phyloP scores from a whole-genome alignment of 768 basidiomycete species.

The Amanita rubescens region DNA sequence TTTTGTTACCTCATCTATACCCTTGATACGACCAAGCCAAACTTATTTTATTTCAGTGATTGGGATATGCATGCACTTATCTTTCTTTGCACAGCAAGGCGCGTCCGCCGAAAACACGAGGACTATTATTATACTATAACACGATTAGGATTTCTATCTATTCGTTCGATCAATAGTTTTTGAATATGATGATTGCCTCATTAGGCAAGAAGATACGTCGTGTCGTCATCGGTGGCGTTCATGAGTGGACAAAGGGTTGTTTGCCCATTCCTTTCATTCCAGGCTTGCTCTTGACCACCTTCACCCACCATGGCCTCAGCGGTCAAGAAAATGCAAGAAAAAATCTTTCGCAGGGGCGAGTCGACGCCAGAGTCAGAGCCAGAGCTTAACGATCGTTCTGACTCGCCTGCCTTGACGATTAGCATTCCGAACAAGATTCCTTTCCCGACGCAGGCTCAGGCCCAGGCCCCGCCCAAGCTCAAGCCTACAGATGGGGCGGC shows the following conservation, averaged over 20 bases:
- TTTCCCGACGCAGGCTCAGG: conserved; percentile 23
- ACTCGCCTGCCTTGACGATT: conserved; percentile 50
- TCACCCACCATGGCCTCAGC: conserved; percentile 32
- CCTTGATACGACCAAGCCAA: not conserved
- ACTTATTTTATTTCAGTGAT: not conserved
- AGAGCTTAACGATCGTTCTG: conserved; percentile 11
- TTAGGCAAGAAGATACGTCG: no score
- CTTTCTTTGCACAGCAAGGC: not conserved
- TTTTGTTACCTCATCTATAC: conserved; percentile 6
- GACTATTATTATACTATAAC: conserved; percentile 7
- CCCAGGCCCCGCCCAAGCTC: conserved; percentile 40
- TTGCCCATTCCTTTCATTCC: no score
- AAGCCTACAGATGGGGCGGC: conserved; percentile 19
- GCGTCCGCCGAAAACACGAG: conserved; percentile 1
- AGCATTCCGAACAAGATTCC: conserved; percentile 52
- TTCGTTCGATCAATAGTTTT: no score
- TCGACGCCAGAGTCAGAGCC: conserved; percentile 7
- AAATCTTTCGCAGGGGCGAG: conserved; percentile 50
- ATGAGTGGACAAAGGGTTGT: not conserved
- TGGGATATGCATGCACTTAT: conserved; percentile 6
- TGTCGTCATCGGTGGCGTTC: conserved; percentile 5
- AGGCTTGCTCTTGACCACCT: not conserved
- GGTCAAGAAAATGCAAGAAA: conserved; percentile 63
- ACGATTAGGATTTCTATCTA: not conserved
- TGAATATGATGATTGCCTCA: not conserved